phyloP scores from a whole-genome alignment of 2,329 filamentous ascomycete genomes.

The Gaeumannomyces tritici region DNA sequence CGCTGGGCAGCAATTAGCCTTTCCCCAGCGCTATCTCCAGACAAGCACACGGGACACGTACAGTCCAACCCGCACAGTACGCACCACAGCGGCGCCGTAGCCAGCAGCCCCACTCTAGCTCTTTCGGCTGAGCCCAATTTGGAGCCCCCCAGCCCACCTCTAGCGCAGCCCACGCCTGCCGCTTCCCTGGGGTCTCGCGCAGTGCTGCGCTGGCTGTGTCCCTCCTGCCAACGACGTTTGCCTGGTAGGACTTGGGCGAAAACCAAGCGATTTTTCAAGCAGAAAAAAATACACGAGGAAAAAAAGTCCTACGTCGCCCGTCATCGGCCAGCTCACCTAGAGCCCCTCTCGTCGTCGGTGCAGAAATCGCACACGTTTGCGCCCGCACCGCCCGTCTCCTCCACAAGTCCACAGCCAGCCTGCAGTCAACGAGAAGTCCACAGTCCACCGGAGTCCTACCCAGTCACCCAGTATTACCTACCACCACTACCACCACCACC shows the following conservation, averaged over 20 bases:
- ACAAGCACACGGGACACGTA: not conserved
- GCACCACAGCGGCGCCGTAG: not conserved
- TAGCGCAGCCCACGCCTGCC: not conserved
- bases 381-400: not conserved
- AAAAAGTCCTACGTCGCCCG: not conserved
- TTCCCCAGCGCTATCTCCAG: not conserved
- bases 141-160: not conserved
- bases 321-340: not conserved
- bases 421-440: too few species aligned
- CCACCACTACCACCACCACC: not conserved
- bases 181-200: too few species aligned
- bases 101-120: not conserved
- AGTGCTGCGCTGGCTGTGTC: not conserved
- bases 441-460: not conserved
- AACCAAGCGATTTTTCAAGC: not conserved
- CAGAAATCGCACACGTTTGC: too few species aligned
- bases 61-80: not conserved
- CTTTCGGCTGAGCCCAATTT: not conserved
- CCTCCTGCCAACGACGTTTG: not conserved
- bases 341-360: too few species aligned
- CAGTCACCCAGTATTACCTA: not conserved
- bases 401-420: too few species aligned
- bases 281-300: not conserved
- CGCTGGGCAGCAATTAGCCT: not conserved
- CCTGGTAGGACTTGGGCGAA: not conserved